A percentile compares a stretch with the other conserved stretches of the same genome.
These are phyloP conservation scores for Populus alba DNA, from an alignment of 345 rosid species.

Conservation along the genomic window DNA sequence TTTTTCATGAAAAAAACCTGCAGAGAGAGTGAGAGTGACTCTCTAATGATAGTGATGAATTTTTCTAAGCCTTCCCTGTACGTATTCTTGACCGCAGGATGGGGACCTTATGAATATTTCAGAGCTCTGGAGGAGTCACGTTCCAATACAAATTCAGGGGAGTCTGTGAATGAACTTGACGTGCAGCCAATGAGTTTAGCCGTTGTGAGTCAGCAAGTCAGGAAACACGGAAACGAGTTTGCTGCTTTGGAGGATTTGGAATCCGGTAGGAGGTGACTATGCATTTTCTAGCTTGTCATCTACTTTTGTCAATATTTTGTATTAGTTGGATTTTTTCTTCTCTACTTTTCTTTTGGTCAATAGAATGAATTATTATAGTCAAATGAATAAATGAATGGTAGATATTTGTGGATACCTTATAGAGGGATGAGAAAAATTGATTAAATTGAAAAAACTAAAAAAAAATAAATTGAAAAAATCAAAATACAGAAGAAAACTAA, in stretches of 20 bases:
- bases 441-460: too few species aligned
- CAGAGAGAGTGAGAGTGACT: background rate
- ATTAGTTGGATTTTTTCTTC: too few species aligned
- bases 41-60: background rate
- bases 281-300: background rate
- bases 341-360: background rate
- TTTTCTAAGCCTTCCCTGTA: background rate
- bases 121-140: conserved; percentile 49
- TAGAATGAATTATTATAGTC: background rate
- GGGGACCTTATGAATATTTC: conserved; percentile 70
- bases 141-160: conserved; percentile 9
- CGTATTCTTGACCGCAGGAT: conserved; percentile 32
- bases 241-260: conserved; percentile 25
- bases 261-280: conserved; percentile 24
- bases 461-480: too few species aligned
- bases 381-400: too few species aligned
- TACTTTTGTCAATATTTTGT: background rate
- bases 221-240: conserved; percentile 11
- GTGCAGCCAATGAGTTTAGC: conserved; percentile 10
- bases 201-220: background rate
- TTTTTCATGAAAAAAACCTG: background rate
- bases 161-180: conserved; percentile 12
- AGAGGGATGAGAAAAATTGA: too few species aligned
- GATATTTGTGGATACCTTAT: background rate
- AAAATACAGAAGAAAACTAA: too few species aligned